phyloP scores from a whole-genome alignment of 306 rosid genomes.

The Ceratonia siliqua region DNA sequence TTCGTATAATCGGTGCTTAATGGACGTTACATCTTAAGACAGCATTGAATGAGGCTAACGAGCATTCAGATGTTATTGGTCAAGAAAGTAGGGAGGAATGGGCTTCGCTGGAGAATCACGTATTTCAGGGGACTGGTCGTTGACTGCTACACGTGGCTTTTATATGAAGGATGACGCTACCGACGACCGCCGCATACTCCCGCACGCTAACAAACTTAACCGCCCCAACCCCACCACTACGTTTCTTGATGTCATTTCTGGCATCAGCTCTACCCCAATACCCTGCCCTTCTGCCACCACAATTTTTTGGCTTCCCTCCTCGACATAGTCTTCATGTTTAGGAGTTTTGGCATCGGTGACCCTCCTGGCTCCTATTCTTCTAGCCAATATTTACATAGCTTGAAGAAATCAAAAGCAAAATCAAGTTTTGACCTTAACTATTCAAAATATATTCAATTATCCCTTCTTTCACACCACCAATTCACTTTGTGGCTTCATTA shows the following conservation, averaged over 20 bases:
- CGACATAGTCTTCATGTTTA: neutral
- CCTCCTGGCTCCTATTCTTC: neutral
- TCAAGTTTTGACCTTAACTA: slow-evolving; percentile 29
- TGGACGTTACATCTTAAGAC: too few species aligned
- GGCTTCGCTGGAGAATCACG: neutral
- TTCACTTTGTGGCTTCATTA: neutral
- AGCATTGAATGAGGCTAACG: too few species aligned
- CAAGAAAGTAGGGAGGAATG: neutral
- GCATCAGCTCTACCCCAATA: neutral
- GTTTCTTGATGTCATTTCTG: neutral
- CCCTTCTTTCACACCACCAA: neutral
- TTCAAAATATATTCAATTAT: neutral
- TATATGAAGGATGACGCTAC: neutral
- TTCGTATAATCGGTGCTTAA: too few species aligned
- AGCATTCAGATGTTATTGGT: too few species aligned
- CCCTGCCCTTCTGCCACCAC: neutral
- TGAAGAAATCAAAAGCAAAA: neutral
- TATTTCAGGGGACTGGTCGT: neutral
- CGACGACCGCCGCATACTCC: neutral
- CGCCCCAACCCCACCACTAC: neutral
- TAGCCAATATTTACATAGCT: slow-evolving; percentile 9
- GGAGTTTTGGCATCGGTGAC: slow-evolving; percentile 35
- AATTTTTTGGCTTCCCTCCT: neutral
- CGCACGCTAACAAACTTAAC: slow-evolving; percentile 1
- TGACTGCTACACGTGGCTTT: neutral